Evolutionary conservation across 2,329 filamentous ascomycete species (phyloP).

Genomic region (Nemania sp.): DNA sequence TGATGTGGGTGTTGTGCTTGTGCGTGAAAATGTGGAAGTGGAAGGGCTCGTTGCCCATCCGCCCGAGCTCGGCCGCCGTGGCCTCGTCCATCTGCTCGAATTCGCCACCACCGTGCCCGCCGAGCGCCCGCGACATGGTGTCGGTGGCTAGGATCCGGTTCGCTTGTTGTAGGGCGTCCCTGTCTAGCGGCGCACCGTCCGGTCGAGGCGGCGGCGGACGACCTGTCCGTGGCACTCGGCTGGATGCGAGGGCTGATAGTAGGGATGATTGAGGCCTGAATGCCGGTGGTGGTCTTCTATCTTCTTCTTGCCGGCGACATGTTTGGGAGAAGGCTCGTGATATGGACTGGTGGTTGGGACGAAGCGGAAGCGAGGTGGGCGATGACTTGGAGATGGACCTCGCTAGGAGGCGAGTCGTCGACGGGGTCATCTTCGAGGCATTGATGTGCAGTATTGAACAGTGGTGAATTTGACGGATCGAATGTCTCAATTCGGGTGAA

Average conservation of each 20-base stretch:
- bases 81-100: neutral
- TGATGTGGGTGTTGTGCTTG: conserved; percentile 96
- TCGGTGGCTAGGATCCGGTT: conserved; percentile 26
- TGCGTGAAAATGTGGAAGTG: conserved; percentile 85
- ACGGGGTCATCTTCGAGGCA: conserved; percentile 49
- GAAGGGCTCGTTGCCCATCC: conserved; percentile 63
- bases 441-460: conserved; percentile 19
- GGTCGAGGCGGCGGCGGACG: neutral
- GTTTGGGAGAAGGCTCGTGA: conserved; percentile 50
- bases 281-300: conserved; percentile 19
- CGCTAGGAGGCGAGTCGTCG: conserved; percentile 49
- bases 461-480: neutral
- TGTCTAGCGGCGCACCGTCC: neutral
- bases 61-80: conserved; percentile 27
- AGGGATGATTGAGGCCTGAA: conserved; percentile 1
- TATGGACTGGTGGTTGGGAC: conserved; percentile 29
- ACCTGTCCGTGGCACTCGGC: neutral
- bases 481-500: neutral
- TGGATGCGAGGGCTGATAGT: neutral
- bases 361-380: conserved; percentile 23
- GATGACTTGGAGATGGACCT: conserved; percentile 43
- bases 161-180: conserved; percentile 19
- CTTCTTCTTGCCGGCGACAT: conserved; percentile 32
- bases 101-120: conserved; percentile 20
- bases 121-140: conserved; percentile 28